These are phyloP conservation scores for Alternaria solani DNA, from an alignment of 2,329 filamentous ascomycete species.

Conservation along the genomic window DNA sequence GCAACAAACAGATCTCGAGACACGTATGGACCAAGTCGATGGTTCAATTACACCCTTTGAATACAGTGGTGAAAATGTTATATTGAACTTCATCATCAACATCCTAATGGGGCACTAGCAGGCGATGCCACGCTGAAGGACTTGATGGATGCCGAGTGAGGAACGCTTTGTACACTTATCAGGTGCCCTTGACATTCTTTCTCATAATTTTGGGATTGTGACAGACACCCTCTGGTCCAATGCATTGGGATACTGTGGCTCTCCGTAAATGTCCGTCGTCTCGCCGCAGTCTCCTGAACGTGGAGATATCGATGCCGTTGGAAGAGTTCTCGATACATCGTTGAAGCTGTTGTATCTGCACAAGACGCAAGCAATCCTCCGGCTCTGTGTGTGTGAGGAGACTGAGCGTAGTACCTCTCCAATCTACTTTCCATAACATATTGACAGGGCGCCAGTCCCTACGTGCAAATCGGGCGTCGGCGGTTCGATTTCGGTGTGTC, in stretches of 20 bases:
- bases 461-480: neutral
- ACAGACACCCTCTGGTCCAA: neutral
- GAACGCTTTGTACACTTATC: constrained; percentile 32
- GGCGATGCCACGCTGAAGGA: constrained; percentile 37
- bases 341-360: neutral
- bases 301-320: neutral
- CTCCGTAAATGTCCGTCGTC: neutral
- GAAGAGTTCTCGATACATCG: neutral
- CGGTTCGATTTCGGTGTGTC: neutral
- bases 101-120: constrained; percentile 39
- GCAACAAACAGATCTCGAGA: constrained; percentile 38
- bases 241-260: neutral
- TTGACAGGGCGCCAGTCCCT: neutral
- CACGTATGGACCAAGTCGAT: constrained; percentile 46
- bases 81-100: constrained; percentile 43
- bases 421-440: neutral
- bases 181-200: neutral
- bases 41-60: constrained; percentile 43
- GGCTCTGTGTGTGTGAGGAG: neutral
- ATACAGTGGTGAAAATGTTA: constrained; percentile 39
- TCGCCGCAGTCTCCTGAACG: neutral
- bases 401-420: neutral
- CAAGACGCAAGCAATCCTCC: neutral
- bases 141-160: constrained; percentile 36
- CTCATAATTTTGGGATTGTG: neutral